phyloP scores from a whole-genome alignment of 2,329 filamentous ascomycete species.

The Fusarium bactridioides region DNA sequence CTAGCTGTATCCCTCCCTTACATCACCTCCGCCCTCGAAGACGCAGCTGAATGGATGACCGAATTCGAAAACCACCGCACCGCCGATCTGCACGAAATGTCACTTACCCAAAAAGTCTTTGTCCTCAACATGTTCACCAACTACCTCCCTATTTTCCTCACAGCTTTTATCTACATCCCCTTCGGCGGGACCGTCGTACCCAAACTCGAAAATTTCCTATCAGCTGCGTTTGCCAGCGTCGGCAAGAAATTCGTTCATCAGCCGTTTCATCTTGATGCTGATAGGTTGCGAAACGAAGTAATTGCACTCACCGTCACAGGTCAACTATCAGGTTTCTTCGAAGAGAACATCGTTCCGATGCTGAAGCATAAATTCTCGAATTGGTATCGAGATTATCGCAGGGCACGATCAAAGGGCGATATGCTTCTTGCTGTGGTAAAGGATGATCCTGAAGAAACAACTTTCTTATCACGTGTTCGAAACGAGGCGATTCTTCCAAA shows the following conservation, averaged over 20 bases:
- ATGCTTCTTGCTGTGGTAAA: constrained; percentile 56
- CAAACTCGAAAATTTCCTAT: constrained; percentile 67
- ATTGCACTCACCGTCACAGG: constrained; percentile 79
- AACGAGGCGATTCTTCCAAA: constrained; percentile 71
- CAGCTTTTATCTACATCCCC: constrained; percentile 81
- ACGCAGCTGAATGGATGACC: constrained; percentile 68
- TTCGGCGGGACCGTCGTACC: constrained; percentile 74
- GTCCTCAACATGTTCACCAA: constrained; percentile 83
- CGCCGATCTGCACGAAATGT: constrained; percentile 71
- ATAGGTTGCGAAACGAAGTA: constrained; percentile 73
- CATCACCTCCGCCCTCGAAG: constrained; percentile 68
- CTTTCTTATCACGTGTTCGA: constrained; percentile 70
- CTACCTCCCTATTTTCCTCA: constrained; percentile 78
- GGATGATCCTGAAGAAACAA: constrained; percentile 69
- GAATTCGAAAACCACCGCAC: constrained; percentile 81
- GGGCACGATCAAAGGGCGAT: constrained; percentile 48
- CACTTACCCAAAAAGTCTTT: constrained; percentile 77
- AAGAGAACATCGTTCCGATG: constrained; percentile 75
- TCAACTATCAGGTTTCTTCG: constrained; percentile 74
- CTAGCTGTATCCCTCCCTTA: constrained; percentile 73
- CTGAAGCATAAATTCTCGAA: constrained; percentile 66
- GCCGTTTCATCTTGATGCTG: constrained; percentile 70
- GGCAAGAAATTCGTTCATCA: constrained; percentile 60
- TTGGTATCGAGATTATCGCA: constrained; percentile 54
- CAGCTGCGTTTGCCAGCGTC: constrained; percentile 55